A percentile compares a stretch with the other conserved stretches of the same genome.
These are phyloP conservation scores for Grigorovia humatica DNA, from an alignment of 805 yeast genomes.

Conservation along the genomic window DNA sequence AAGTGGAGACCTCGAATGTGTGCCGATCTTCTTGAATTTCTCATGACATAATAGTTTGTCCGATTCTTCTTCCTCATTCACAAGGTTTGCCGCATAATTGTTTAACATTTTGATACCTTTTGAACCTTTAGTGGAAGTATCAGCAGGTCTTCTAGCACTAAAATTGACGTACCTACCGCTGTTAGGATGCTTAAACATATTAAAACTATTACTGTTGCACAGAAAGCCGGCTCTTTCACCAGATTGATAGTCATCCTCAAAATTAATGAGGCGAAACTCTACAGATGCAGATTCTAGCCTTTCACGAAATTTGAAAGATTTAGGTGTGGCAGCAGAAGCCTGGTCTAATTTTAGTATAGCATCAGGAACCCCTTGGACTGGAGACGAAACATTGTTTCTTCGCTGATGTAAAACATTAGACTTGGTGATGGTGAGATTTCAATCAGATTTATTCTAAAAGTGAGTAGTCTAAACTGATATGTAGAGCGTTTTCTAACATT, in stretches of 20 bases:
- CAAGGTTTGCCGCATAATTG: no score
- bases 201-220: no score
- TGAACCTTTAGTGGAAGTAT: no score
- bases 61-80: no score
- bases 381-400: slow-evolving; percentile 24
- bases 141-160: no score
- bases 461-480: slow-evolving; percentile 3
- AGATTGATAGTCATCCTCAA: slow-evolving; percentile 1
- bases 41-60: no score
- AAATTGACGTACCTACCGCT: no score
- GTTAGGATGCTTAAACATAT: no score
- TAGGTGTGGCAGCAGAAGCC: slow-evolving; percentile 34
- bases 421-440: slow-evolving; percentile 9
- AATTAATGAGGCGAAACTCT: slow-evolving; percentile 26
- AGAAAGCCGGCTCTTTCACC: not conserved
- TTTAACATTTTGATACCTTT: no score
- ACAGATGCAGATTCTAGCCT: slow-evolving; percentile 52
- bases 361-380: slow-evolving; percentile 35
- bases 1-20: no score
- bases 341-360: slow-evolving; percentile 49
- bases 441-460: not conserved
- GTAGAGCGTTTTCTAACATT: not conserved
- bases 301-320: slow-evolving; percentile 32
- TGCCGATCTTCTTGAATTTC: no score
- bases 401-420: slow-evolving; percentile 26